phyloP scores from a whole-genome alignment of 352 stramenopile species.

The Stephanocyclus meneghinianus region DNA sequence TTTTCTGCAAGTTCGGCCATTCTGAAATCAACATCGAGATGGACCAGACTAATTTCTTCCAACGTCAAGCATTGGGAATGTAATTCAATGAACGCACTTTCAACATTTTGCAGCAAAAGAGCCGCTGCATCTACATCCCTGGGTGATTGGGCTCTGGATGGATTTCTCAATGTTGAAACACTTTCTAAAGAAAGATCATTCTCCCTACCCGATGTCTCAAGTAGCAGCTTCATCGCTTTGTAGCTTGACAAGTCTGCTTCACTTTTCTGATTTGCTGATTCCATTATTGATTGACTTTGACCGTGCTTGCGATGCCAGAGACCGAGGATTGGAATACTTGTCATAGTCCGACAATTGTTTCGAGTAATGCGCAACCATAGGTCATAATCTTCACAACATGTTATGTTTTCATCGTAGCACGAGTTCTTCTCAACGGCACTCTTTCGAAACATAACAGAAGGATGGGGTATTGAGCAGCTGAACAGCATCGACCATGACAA shows the following conservation, averaged over 20 bases:
- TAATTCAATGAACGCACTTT: slow-evolving; percentile 28
- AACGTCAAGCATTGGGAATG: slow-evolving; percentile 22
- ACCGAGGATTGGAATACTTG: slow-evolving; percentile 76
- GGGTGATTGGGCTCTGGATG: slow-evolving; percentile 22
- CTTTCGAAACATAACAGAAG: slow-evolving; percentile 85
- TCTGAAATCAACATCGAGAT: slow-evolving; percentile 36
- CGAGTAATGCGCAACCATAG: slow-evolving; percentile 83
- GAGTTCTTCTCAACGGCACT: slow-evolving; percentile 37
- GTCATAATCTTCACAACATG: slow-evolving; percentile 85
- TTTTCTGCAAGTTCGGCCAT: slow-evolving; percentile 43
- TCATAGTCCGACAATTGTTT: slow-evolving; percentile 44
- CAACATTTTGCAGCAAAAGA: slow-evolving; percentile 42
- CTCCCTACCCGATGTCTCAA: slow-evolving; percentile 14
- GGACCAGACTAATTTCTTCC: slow-evolving; percentile 39
- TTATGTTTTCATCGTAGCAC: slow-evolving; percentile 70
- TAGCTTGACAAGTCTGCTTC: slow-evolving; percentile 65
- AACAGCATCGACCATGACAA: slow-evolving; percentile 85
- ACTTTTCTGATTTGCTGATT: slow-evolving; percentile 53
- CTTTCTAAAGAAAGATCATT: slow-evolving; percentile 6
- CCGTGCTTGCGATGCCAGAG: slow-evolving; percentile 76
- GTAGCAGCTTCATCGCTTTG: slow-evolving; percentile 38
- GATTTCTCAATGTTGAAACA: slow-evolving; percentile 45
- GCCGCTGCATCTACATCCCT: slow-evolving; percentile 38
- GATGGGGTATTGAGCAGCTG: slow-evolving; percentile 84
- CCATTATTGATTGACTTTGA: slow-evolving; percentile 52